Conservation (phyloP, 1,284 basidiomycete genomes). For the Singerocomus inundabilis region DNA sequence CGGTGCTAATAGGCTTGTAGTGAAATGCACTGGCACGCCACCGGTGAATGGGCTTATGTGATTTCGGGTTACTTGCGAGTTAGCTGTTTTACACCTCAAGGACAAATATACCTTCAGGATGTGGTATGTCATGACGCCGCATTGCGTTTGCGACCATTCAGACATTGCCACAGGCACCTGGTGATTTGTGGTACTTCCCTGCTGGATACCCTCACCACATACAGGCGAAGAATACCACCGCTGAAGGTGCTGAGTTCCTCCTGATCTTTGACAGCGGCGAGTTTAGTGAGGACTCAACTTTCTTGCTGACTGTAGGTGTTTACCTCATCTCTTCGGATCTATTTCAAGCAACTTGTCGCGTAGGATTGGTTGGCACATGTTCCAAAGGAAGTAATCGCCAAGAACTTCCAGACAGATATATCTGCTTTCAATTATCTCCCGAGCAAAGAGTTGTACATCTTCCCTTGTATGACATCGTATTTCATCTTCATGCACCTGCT, state of each 20-base stretch:
- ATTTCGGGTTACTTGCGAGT: constrained; percentile 44
- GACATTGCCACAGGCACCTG: constrained; percentile 30
- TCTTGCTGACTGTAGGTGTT: constrained; percentile 37
- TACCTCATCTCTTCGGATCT: neutral
- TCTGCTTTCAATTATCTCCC: constrained; percentile 50
- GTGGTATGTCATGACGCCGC: constrained; percentile 36
- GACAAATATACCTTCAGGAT: constrained; percentile 46
- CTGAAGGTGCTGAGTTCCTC: constrained; percentile 56
- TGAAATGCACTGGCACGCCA: constrained; percentile 62
- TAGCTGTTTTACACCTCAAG: constrained; percentile 48
- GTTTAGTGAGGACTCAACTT: constrained; percentile 59
- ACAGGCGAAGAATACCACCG: constrained; percentile 49
- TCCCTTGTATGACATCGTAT: constrained; percentile 39
- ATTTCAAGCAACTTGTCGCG: neutral
- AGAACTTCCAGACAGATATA: constrained; percentile 48
- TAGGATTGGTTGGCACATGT: constrained; percentile 53
- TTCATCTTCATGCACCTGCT: neutral
- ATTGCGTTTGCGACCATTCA: neutral
- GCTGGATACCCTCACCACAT: constrained; percentile 43
- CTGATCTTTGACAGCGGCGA: constrained; percentile 55
- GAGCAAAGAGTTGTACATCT: constrained; percentile 51
- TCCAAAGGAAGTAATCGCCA: constrained; percentile 52
- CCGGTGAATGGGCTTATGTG: constrained; percentile 55
- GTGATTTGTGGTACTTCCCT: constrained; percentile 62
- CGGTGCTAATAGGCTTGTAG: constrained; percentile 25